Base-by-base conservation (phyloP, 2,329 filamentous ascomycete species). In the Blastomyces emzantsi region DNA sequence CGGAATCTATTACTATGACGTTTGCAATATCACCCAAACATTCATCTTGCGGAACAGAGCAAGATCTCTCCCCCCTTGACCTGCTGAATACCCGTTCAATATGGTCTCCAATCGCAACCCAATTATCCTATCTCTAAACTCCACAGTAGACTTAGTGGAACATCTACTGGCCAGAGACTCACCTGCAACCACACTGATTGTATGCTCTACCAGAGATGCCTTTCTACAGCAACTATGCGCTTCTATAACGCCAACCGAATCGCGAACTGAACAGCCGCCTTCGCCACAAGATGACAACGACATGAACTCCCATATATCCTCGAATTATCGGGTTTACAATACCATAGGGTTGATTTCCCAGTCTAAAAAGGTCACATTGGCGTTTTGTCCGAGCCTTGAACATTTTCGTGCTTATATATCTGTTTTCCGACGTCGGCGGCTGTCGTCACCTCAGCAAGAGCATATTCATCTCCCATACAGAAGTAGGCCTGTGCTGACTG, bases 391-490 rank as follows among this genome's bases (percentile, higher is more conserved):
- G 0, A 90, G 88, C 2, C 82, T 94, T 62, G 86, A 89, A 28
- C 87, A 90, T 73, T 83, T 96, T 7, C 87, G 90, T 62, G 90
- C 90, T 45, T 90, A 88, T 70, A 80, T 97, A 22, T 80, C 88
- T 52, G 80, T 84, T 61, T 82, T 85, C 64, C 76, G 76, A 22
- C 66, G 73, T 2, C 67, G 69, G 0, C 72, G 77, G n/a, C 51
- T 30, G 22, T 13, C 8, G 43, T 56, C 22, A 33, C 51, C 55
- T 15, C 60, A 47, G 39, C 49, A 63, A 2, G 30, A 61, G 33
- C 7, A 57, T 36, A 7, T 54, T 15, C 52, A 30, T 61, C 43
- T 28, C n/a, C 56, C 64, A 45, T 62, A 64, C 49, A 51, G 30
- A 33, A 60, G 59, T 22, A 66, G 63, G n/a, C 69, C 70, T 17